Percentiles rank a stretch among this genome's conserved stretches.
These are phyloP conservation scores for Arthrobotrys pseudoclavata DNA, from an alignment of 2,329 filamentous ascomycete genomes.

Conservation along the genomic window DNA sequence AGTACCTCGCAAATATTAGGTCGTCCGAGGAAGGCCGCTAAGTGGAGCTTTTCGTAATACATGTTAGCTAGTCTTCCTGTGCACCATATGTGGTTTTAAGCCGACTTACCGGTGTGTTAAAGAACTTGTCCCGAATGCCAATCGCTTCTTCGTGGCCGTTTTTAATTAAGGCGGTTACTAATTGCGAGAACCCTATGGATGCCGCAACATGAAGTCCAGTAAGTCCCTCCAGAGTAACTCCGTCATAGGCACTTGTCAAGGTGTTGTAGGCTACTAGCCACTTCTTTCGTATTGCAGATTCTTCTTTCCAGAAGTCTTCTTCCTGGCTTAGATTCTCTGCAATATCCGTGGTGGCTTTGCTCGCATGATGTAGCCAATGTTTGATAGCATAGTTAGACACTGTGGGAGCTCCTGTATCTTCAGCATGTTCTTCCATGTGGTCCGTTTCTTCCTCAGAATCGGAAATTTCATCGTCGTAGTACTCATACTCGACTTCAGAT, in stretches of 20 bases:
- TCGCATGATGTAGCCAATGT: slow-evolving; percentile 67
- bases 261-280: slow-evolving; percentile 66
- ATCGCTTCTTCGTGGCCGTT: slow-evolving; percentile 66
- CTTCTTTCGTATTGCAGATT: slow-evolving; percentile 66
- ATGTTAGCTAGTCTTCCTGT: background rate
- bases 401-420: slow-evolving; percentile 57
- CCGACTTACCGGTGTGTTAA: slow-evolving; percentile 65
- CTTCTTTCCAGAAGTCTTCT: slow-evolving; percentile 66
- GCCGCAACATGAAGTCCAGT: slow-evolving; percentile 67
- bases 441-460: slow-evolving; percentile 64
- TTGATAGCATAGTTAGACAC: slow-evolving; percentile 67
- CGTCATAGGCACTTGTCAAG: slow-evolving; percentile 64
- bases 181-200: slow-evolving; percentile 66
- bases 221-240: slow-evolving; percentile 64
- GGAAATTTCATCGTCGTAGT: slow-evolving; percentile 62
- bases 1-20: slow-evolving; percentile 66
- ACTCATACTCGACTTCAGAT: slow-evolving; percentile 9
- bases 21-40: slow-evolving; percentile 65
- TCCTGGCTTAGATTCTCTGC: slow-evolving; percentile 67
- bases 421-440: slow-evolving; percentile 16
- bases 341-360: slow-evolving; percentile 67
- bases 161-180: slow-evolving; percentile 66
- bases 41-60: slow-evolving; percentile 63
- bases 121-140: slow-evolving; percentile 63
- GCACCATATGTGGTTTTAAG: too few species aligned